Conservation (phyloP, 192 early-diverging fungal species). For the Podila epigama region DNA sequence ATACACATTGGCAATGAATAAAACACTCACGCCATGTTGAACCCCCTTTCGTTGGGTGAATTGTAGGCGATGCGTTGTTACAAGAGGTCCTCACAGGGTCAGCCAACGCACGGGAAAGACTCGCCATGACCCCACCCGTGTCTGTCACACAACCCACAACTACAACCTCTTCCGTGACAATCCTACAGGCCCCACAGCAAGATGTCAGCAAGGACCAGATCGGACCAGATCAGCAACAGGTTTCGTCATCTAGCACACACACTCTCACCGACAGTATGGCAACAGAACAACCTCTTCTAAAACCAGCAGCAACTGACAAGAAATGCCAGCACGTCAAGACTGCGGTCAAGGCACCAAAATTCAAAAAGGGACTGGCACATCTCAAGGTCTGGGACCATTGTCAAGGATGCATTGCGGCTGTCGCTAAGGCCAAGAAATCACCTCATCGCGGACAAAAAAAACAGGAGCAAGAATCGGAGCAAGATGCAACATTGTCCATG, state of each 20-base stretch:
- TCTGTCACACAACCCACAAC: background rate
- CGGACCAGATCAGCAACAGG: background rate
- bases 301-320: conserved; percentile 3
- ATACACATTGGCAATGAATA: background rate
- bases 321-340: conserved; percentile 36
- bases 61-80: conserved; percentile 12
- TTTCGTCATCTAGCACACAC: background rate
- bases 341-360: conserved; percentile 11
- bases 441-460: background rate
- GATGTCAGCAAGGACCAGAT: background rate
- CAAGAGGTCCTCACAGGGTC: conserved; percentile 11
- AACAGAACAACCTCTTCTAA: background rate
- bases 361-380: conserved; percentile 5
- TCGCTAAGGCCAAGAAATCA: conserved; percentile 31
- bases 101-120: background rate
- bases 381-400: conserved; percentile 43
- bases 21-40: background rate
- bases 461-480: too few relatives aligned
- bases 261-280: too few relatives aligned
- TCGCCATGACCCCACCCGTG: background rate
- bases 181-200: background rate
- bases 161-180: background rate
- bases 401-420: conserved; percentile 14
- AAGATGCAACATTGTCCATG: background rate
- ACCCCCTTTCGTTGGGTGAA: too few relatives aligned